phyloP scores from a whole-genome alignment of 2,329 filamentous ascomycete species.

The Drechslera avenae region DNA sequence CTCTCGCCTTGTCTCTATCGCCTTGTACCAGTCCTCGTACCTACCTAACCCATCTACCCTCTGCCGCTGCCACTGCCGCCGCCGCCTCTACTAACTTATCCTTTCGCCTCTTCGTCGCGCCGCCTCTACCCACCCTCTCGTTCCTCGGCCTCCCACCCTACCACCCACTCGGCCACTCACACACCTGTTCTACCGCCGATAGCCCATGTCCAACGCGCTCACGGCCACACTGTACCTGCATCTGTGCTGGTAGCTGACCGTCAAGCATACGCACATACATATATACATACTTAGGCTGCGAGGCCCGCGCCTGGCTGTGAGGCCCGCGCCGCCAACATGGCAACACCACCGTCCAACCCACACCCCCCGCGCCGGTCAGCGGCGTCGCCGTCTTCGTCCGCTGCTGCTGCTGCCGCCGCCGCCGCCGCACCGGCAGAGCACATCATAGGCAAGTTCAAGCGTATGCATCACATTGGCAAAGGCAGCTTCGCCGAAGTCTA shows the following conservation, averaged over 20 bases:
- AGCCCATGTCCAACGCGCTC: constrained; percentile 47
- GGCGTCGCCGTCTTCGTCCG: constrained; percentile 42
- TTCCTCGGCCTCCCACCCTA: not conserved
- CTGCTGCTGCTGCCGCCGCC: constrained; percentile 16
- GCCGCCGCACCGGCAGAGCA: constrained; percentile 28
- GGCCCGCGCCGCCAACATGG: constrained; percentile 45
- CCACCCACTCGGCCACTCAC: not conserved
- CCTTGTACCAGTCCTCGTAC: too few relatives aligned
- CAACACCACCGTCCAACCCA: constrained; percentile 37
- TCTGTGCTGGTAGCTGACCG: constrained; percentile 43
- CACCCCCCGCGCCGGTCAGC: constrained; percentile 45
- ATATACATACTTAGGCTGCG: constrained; percentile 13
- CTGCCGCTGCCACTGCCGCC: not conserved
- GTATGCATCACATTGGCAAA: constrained; percentile 90
- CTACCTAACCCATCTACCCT: not conserved
- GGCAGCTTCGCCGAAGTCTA: constrained; percentile 98
- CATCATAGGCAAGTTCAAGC: constrained; percentile 75
- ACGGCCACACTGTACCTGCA: constrained; percentile 48
- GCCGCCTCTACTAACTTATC: constrained; percentile 1
- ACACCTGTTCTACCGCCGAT: constrained; percentile 16
- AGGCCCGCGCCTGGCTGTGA: constrained; percentile 31
- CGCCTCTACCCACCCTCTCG: not conserved
- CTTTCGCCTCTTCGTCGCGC: not conserved
- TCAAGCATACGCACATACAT: constrained; percentile 9
- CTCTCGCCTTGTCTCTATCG: too few relatives aligned